phyloP scores from a whole-genome alignment of 148 eudicot genomes.

The Heliosperma pusillum region DNA sequence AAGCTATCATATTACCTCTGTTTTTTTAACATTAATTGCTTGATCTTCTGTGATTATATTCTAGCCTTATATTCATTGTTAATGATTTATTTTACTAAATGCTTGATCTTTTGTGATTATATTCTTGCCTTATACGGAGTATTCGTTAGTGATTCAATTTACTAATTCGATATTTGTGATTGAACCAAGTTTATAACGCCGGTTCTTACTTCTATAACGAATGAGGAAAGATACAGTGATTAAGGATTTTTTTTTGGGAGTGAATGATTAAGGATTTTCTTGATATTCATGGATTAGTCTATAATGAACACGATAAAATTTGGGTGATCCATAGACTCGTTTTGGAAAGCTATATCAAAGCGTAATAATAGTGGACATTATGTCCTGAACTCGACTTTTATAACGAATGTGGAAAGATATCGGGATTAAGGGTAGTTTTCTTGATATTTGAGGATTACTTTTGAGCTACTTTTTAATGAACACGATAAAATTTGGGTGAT shows the following conservation, averaged over 20 bases:
- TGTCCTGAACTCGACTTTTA: neutral
- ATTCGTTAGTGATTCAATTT: neutral
- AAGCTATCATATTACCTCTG: conserved; percentile 31
- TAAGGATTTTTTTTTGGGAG: too few species aligned
- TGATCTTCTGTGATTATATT: neutral
- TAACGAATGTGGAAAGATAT: neutral
- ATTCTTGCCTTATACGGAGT: too few species aligned
- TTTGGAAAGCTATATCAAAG: too few species aligned
- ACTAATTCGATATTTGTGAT: too few species aligned
- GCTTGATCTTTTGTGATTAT: too few species aligned
- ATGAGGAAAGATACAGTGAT: neutral
- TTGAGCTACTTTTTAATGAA: neutral
- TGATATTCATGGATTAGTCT: neutral
- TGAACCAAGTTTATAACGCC: too few species aligned
- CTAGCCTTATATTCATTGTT: neutral
- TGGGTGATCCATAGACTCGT: too few species aligned
- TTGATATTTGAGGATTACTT: neutral
- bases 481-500: neutral
- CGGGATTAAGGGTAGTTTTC: neutral
- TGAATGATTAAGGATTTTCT: too few species aligned
- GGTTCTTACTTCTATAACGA: neutral
- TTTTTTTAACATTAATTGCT: neutral
- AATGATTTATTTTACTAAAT: neutral
- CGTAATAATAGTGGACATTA: too few species aligned
- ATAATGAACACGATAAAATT: neutral